These are phyloP conservation scores for Acacia concinna DNA, from an alignment of 331 rosid genomes.

Conservation along the genomic window DNA sequence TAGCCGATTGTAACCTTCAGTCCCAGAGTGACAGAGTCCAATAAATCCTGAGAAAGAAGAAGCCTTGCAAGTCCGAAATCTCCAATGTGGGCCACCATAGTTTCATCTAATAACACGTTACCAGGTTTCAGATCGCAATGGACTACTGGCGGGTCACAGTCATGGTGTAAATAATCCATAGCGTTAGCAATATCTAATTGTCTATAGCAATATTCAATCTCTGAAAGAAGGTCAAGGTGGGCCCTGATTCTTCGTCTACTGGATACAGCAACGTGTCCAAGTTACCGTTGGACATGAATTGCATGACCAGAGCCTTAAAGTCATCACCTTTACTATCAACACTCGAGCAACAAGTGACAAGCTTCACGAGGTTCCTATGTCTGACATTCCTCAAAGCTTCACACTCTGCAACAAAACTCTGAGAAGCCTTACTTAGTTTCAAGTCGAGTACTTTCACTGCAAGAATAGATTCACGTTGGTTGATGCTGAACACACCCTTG, in stretches of 20 bases:
- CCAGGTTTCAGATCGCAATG: slow-evolving; percentile 58
- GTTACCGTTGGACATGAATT: slow-evolving; percentile 49
- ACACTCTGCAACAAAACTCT: slow-evolving; percentile 54
- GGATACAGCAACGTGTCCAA: slow-evolving; percentile 41
- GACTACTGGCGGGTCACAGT: slow-evolving; percentile 44
- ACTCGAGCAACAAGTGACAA: slow-evolving; percentile 44
- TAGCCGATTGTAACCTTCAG: slow-evolving; percentile 56
- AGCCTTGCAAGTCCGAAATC: slow-evolving; percentile 65
- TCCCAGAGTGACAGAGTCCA: slow-evolving; percentile 37
- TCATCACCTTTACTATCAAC: slow-evolving; percentile 48
- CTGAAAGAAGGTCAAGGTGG: slow-evolving; percentile 30
- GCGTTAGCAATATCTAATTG: slow-evolving; percentile 51
- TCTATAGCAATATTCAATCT: slow-evolving; percentile 32
- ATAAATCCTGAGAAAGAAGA: slow-evolving; percentile 29
- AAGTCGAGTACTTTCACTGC: slow-evolving; percentile 54
- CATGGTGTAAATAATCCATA: slow-evolving; percentile 48
- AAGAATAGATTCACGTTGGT: slow-evolving; percentile 32
- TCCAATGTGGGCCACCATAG: slow-evolving; percentile 51
- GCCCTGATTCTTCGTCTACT: slow-evolving; percentile 15
- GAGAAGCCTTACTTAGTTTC: slow-evolving; percentile 41
- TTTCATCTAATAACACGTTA: slow-evolving; percentile 47
- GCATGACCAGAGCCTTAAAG: slow-evolving; percentile 50
- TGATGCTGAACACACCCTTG: slow-evolving; percentile 38
- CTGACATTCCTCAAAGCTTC: slow-evolving; percentile 45
- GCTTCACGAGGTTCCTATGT: slow-evolving; percentile 50